phyloP scores from a whole-genome alignment of 805 yeast genomes.

The Millerozyma acaciae region DNA sequence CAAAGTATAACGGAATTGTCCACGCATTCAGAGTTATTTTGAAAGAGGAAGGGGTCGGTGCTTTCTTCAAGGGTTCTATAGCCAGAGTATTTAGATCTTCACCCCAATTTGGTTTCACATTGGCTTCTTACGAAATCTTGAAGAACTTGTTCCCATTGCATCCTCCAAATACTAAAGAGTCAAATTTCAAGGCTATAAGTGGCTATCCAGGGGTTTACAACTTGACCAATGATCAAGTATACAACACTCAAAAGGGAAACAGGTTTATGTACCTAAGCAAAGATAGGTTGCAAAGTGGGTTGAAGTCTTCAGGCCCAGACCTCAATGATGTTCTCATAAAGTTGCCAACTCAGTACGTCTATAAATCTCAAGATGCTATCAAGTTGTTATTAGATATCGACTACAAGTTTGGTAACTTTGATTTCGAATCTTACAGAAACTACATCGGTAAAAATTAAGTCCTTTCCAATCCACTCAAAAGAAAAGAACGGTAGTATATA shows the following conservation, averaged over 20 bases:
- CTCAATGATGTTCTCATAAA: conserved; percentile 37
- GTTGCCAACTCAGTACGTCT: conserved; percentile 43
- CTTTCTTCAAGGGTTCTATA: conserved; percentile 94
- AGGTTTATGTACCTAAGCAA: conserved; percentile 35
- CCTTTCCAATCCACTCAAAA: no score
- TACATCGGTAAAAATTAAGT: conserved; percentile 18
- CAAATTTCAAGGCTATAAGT: conserved; percentile 40
- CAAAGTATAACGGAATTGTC: conserved; percentile 67
- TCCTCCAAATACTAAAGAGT: conserved; percentile 42
- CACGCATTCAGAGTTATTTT: conserved; percentile 75
- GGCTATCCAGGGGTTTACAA: conserved; percentile 46
- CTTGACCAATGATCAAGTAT: conserved; percentile 43
- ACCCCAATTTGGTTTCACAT: conserved; percentile 96
- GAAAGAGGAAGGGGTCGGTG: conserved; percentile 77
- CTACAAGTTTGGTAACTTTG: conserved; percentile 56
- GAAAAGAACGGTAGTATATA: no score
- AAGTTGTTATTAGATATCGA: conserved; percentile 61
- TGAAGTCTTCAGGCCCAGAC: conserved; percentile 21
- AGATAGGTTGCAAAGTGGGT: conserved; percentile 33
- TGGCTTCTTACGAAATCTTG: conserved; percentile 93
- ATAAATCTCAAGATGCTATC: conserved; percentile 58
- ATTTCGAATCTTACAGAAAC: conserved; percentile 43
- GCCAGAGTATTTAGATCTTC: conserved; percentile 94
- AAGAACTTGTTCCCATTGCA: conserved; percentile 74
- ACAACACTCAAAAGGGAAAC: conserved; percentile 31